These are phyloP conservation scores for Pulveroboletus sp. DNA, from an alignment of 768 basidiomycete genomes.

Conservation along the genomic window DNA sequence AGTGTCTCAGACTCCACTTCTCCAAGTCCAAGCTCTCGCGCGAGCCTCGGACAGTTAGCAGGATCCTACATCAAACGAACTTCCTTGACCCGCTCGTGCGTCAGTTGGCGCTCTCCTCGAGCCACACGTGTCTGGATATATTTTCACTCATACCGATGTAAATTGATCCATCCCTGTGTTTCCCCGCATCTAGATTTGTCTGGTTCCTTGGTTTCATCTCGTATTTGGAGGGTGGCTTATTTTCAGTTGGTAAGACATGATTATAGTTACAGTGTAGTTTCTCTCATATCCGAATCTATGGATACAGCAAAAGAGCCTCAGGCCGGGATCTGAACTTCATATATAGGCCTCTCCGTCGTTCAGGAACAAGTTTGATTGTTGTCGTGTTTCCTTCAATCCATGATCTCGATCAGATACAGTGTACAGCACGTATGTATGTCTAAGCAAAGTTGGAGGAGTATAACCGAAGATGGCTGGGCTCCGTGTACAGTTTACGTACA, in stretches of 20 bases:
- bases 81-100: no score
- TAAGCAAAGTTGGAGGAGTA: no score
- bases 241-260: not conserved
- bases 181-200: not conserved
- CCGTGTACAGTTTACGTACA: not conserved
- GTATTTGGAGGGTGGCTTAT: no score
- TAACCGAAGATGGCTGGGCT: not conserved
- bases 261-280: not conserved
- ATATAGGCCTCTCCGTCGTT: no score
- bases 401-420: constrained; percentile 1
- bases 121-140: no score
- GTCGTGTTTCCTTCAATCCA: not conserved
- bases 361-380: not conserved
- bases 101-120: no score
- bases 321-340: no score
- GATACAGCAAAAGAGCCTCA: not conserved
- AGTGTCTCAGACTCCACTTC: no score
- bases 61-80: not conserved
- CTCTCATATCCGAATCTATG: not conserved
- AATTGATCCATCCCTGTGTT: not conserved
- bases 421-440: not conserved
- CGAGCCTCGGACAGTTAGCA: not conserved
- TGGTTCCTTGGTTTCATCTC: no score
- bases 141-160: no score
- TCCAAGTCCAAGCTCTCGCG: not conserved